Conservation (phyloP, 2,329 filamentous ascomycete genomes). For the Phaeophleospora eucalypticola region DNA sequence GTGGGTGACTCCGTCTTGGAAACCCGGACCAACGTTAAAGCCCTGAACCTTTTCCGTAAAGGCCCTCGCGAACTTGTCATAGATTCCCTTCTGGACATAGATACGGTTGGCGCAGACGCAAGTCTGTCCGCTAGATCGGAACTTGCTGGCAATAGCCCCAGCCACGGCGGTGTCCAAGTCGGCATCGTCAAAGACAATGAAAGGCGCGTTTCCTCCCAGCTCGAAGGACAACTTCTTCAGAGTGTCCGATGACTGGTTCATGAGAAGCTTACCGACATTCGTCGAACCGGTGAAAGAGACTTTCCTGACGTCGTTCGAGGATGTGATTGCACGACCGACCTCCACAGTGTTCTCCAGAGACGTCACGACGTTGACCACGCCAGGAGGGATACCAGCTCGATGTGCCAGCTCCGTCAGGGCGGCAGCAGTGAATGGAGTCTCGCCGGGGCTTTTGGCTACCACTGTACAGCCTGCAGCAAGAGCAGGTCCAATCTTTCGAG, state of each 20-base stretch:
- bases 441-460: conserved; percentile 83
- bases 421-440: conserved; percentile 87
- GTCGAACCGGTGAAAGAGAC: conserved; percentile 82
- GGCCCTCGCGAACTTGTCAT: conserved; percentile 66
- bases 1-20: conserved; percentile 66
- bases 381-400: conserved; percentile 82
- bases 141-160: conserved; percentile 73
- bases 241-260: conserved; percentile 82
- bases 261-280: conserved; percentile 67
- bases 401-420: conserved; percentile 82
- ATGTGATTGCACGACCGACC: conserved; percentile 73
- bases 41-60: conserved; percentile 67
- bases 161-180: conserved; percentile 80
- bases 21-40: conserved; percentile 75
- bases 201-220: conserved; percentile 89
- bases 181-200: conserved; percentile 93
- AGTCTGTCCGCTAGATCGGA: conserved; percentile 91
- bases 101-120: conserved; percentile 78
- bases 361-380: conserved; percentile 87
- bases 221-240: conserved; percentile 86
- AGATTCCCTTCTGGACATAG: conserved; percentile 73
- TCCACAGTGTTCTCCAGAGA: conserved; percentile 72
- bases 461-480: conserved; percentile 94
- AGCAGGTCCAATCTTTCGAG: conserved; percentile 53
- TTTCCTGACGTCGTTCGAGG: conserved; percentile 73